Evolutionary conservation across 2,329 filamentous ascomycete species (phyloP).

Genomic region (Teratosphaeriaceae sp.): DNA sequence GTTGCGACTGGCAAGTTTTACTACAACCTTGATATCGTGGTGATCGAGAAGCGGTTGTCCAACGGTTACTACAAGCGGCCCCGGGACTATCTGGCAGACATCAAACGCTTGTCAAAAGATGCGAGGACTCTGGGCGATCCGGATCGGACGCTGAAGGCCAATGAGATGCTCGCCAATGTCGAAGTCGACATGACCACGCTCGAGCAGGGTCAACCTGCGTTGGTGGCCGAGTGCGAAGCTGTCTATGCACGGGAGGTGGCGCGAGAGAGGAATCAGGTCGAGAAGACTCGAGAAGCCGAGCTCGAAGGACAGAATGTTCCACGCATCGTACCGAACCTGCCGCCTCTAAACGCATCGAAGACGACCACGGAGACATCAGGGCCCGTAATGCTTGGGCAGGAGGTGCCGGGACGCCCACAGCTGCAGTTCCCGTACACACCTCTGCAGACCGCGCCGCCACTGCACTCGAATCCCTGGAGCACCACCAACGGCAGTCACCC

Average conservation of each 20-base stretch:
- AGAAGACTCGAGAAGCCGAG: conserved; percentile 53
- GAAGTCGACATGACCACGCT: conserved; percentile 85
- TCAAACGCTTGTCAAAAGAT: conserved; percentile 78
- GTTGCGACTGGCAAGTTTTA: conserved; percentile 74
- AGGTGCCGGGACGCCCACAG: conserved; percentile 47
- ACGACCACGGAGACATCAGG: conserved; percentile 39
- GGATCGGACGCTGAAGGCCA: conserved; percentile 76
- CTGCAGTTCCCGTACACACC: conserved; percentile 46
- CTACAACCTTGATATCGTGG: conserved; percentile 89
- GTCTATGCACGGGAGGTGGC: conserved; percentile 68
- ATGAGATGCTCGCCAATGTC: conserved; percentile 86
- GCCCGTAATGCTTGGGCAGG: conserved; percentile 54
- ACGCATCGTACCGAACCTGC: conserved; percentile 35
- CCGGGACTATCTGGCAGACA: conserved; percentile 81
- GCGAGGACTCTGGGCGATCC: conserved; percentile 75
- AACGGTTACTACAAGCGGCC: conserved; percentile 95
- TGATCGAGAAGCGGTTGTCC: conserved; percentile 91
- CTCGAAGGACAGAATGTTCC: conserved; percentile 50
- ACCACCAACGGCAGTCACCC: conserved; percentile 27
- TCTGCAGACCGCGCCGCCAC: conserved; percentile 94
- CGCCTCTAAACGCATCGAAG: conserved; percentile 33
- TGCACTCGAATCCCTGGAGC: conserved; percentile 54
- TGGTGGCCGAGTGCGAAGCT: conserved; percentile 69
- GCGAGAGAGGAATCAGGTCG: conserved; percentile 46
- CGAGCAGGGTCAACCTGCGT: conserved; percentile 55